Conservation (phyloP, 305 asterid genomes). For the Withania somnifera region DNA sequence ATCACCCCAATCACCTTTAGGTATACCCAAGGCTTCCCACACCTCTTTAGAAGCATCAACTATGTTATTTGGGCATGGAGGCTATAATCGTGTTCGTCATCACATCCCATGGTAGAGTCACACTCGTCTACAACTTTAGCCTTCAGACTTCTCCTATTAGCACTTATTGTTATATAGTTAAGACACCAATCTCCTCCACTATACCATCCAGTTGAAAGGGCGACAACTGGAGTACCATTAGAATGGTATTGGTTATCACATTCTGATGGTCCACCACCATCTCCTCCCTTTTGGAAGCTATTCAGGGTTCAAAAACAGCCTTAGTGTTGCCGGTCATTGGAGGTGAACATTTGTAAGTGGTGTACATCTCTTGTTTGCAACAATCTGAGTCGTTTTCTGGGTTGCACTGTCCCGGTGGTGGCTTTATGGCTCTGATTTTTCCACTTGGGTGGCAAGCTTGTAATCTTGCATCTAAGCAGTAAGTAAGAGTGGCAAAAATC, state of each 20-base stretch:
- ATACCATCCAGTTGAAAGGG: constrained; percentile 40
- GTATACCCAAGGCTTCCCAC: constrained; percentile 29
- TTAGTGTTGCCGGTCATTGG: constrained; percentile 17
- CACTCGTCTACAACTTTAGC: constrained; percentile 41
- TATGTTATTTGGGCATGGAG: constrained; percentile 25
- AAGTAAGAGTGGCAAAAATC: background rate
- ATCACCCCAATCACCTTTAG: constrained; percentile 11
- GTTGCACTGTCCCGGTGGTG: constrained; percentile 38
- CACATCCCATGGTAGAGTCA: constrained; percentile 35
- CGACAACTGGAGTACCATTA: constrained; percentile 23
- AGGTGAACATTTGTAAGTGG: constrained; percentile 34
- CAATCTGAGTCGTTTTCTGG: constrained; percentile 33
- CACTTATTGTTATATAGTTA: constrained; percentile 12
- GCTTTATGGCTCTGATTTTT: constrained; percentile 23
- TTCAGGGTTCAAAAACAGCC: constrained; percentile 35
- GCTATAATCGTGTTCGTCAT: constrained; percentile 19
- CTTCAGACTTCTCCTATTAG: constrained; percentile 19
- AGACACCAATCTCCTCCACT: constrained; percentile 23
- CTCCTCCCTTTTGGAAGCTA: constrained; percentile 31
- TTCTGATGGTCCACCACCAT: constrained; percentile 33
- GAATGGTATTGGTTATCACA: constrained; percentile 32
- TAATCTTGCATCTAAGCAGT: background rate
- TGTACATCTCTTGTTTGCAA: constrained; percentile 27
- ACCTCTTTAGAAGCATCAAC: constrained; percentile 41
- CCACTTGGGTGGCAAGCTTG: constrained; percentile 28